Evolutionary conservation across 2,329 filamentous ascomycete genomes (phyloP).

Genomic region (Bipolaris victoriae): DNA sequence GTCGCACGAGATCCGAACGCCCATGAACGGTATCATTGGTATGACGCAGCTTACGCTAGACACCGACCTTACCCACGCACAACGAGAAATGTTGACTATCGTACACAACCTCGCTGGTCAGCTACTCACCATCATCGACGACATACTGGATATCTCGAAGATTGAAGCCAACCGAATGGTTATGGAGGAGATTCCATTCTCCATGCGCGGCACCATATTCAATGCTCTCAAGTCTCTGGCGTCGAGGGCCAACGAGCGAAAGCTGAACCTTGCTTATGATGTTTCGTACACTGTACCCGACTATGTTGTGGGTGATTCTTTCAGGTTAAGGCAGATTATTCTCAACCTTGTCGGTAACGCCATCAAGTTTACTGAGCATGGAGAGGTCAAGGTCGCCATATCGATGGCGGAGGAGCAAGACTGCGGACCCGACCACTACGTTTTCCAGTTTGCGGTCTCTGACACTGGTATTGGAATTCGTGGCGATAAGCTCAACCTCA

Average conservation of each 20-base stretch:
- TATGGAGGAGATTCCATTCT: conserved; percentile 97
- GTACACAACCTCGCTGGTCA: conserved; percentile 97
- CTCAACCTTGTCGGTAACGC: conserved; percentile 97
- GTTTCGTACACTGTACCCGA: conserved; percentile 94
- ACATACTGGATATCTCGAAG: conserved; percentile 72
- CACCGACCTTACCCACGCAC: conserved; percentile 89
- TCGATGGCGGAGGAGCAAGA: conserved; percentile 70
- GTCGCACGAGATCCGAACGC: conserved; percentile 97
- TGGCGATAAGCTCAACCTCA: conserved; percentile 91
- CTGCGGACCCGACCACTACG: conserved; percentile 77
- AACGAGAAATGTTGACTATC: conserved; percentile 97
- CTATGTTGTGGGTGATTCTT: conserved; percentile 94
- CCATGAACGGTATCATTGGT: conserved; percentile 97
- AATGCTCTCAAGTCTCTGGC: conserved; percentile 95
- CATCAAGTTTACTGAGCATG: conserved; percentile 98
- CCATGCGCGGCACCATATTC: conserved; percentile 91
- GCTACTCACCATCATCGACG: conserved; percentile 93
- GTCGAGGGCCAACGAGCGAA: conserved; percentile 97
- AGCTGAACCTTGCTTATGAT: conserved; percentile 88
- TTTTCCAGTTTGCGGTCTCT: conserved; percentile 93
- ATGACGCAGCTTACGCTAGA: conserved; percentile 98
- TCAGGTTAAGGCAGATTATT: conserved; percentile 94
- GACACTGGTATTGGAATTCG: conserved; percentile 98
- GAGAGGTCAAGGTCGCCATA: conserved; percentile 95
- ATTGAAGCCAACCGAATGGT: conserved; percentile 98